phyloP scores from a whole-genome alignment of 208 protist species.

The Trypanosoma lewisi region DNA sequence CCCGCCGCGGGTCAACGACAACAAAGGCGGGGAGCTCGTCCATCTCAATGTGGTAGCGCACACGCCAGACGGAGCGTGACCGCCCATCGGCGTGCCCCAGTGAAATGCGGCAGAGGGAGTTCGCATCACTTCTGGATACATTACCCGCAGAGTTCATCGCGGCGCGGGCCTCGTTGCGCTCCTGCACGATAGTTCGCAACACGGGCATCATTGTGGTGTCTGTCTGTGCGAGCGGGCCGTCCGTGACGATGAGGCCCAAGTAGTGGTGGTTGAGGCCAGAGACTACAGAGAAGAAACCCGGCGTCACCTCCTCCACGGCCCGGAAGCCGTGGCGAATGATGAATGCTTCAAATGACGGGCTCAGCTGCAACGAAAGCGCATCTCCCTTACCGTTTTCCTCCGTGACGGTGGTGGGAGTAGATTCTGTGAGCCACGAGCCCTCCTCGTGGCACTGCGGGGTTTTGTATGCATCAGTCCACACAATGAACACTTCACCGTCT shows the following conservation, averaged over 20 bases:
- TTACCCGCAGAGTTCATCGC: slow-evolving; percentile 11
- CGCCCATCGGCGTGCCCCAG: slow-evolving; percentile 61
- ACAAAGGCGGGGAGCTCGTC: slow-evolving; percentile 72
- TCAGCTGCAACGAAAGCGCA: slow-evolving; percentile 2
- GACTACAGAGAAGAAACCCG: slow-evolving; percentile 46
- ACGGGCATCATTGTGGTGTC: slow-evolving; percentile 66
- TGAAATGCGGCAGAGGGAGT: slow-evolving; percentile 31
- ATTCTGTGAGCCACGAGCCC: slow-evolving; percentile 50
- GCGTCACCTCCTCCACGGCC: slow-evolving; percentile 65
- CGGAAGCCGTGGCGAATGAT: slow-evolving; percentile 61
- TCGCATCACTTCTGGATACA: neutral
- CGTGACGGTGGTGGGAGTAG: slow-evolving; percentile 12
- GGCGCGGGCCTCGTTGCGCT: slow-evolving; percentile 30
- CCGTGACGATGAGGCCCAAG: slow-evolving; percentile 61
- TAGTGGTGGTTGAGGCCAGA: slow-evolving; percentile 45
- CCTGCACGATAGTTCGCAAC: slow-evolving; percentile 70
- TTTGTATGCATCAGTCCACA: slow-evolving; percentile 59
- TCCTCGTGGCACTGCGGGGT: slow-evolving; percentile 57
- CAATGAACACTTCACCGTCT: slow-evolving; percentile 60
- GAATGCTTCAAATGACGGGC: slow-evolving; percentile 43
- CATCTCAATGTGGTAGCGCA: slow-evolving; percentile 52
- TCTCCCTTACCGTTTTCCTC: neutral
- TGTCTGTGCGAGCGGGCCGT: slow-evolving; percentile 31
- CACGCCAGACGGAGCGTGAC: slow-evolving; percentile 47
- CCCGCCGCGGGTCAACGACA: slow-evolving; percentile 67